Evolutionary conservation across 139 green algal species (phyloP), one percentile per base, ranked within the genome.

Genomic region (Chlamydomonas asymmetrica): DNA sequence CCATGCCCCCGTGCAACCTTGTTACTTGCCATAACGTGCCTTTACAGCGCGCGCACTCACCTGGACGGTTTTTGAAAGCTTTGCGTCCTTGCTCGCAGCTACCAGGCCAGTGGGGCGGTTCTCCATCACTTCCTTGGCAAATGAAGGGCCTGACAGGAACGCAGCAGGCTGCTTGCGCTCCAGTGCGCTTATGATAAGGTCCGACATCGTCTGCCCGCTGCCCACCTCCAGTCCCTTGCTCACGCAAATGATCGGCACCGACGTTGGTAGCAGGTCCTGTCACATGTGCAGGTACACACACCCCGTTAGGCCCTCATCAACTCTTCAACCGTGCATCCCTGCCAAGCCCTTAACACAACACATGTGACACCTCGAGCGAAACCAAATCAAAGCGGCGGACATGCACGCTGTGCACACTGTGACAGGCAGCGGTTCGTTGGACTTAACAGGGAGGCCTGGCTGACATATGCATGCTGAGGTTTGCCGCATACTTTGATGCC

Each of bases 81-180:
- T 43, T 2, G 39, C 37, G 57, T 93, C 91, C 74, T 85, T 92
- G 65, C 86, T 93, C 1, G 96, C 96, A 16, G 91, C 92, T 35
- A 98, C 93, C 2, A 99, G 79, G 13, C 90, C 91, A 1, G 93
- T 97, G 2, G 89, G 93, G 31, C 85, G 83, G 27, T 77, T 66
- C 66, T 93, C 78, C 88, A 97, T 95, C 37, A 94, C 85, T 79
- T 99, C 96, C 54, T 88, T 87, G 22, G 96, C 94, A 80, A 99
- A 99, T 40, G 89, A 95, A 10, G 96, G 96, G 0, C 96, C 96
- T 5, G 90, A 97, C 43, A 99, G 79, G 80, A 98, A 97, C 49
- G 88, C 87, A 1, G 85, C 89, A 0, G 95, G 95, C 77, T 99
- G 95, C 62, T 92, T 86, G 64, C 89, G 84, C 35, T 87, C 90